Evolutionary conservation across 225 moss, liverwort and hornwort genomes (phyloP), one percentile per base, ranked within the genome.

Genomic region (Takakia lepidozioides): DNA sequence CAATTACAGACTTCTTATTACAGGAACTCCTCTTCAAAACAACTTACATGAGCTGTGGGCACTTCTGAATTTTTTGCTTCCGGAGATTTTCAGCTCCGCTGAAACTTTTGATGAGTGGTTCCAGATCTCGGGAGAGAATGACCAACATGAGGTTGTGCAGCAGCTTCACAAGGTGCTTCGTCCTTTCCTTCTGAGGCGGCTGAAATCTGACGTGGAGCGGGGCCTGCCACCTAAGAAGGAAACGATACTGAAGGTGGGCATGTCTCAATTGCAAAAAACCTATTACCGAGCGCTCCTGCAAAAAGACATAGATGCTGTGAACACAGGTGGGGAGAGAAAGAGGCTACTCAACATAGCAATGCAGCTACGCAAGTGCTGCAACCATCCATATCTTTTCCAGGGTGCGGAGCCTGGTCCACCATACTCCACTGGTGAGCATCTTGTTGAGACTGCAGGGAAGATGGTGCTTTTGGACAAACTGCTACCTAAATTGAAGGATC

Each of bases 91-190:
- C 69, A 85, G 85, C 49, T 98, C 95, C 41, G 95, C 91, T 2
- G 95, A 98, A 72, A 84, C 91, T 8, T 98, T 98, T 41, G 95
- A 98, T 56, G 91, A 98, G 67, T 98, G 95, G 91, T 98, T 98
- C 59, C 95, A 98, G 62, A 91, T 98, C 55, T 98, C 95, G 10
- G 95, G 91, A 39, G 95, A 98, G 3, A 91, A 90, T 49, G 95
- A 98, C 28, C 91, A 98, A 67, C 95, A 98, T 38, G 95, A 98
- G 55, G 91, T 98, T 23, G 95, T 98, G 14, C 95, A 98, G 68
- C 95, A 98, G 59, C 71, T 98, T 51, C 95, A 98, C 15, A 98
- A 91, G 81, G 95, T 98, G 19, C 49, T 98, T 8, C 73, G 95
- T 43, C 95, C 95, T 3, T 98, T 98, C 55, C 69, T 98, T 25